phyloP scores from a whole-genome alignment of 306 rosid genomes.

The Sindora glabra region DNA sequence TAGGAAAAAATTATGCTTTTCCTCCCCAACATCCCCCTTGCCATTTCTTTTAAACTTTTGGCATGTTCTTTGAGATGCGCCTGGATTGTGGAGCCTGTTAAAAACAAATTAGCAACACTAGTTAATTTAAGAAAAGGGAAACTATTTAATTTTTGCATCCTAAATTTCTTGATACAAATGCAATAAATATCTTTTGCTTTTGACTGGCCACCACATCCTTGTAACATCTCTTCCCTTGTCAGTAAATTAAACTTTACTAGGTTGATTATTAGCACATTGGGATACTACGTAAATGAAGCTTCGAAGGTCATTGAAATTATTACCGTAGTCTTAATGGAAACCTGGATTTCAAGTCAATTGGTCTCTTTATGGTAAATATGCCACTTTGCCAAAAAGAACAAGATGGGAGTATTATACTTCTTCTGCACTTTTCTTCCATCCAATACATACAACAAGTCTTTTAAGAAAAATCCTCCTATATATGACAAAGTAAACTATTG shows the following conservation, averaged over 20 bases:
- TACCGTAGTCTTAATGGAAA: background rate
- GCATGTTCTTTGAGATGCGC: background rate
- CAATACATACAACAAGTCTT: background rate
- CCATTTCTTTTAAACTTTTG: background rate
- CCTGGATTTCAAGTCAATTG: background rate
- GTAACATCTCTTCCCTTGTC: background rate
- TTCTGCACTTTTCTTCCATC: no score
- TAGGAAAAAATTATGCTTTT: no score
- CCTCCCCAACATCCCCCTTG: background rate
- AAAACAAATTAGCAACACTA: no score
- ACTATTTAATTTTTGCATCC: no score
- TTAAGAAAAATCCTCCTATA: background rate
- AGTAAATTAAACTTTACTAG: background rate
- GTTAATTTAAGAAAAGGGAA: no score
- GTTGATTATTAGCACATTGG: background rate
- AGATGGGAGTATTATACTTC: background rate
- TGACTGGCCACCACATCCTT: background rate
- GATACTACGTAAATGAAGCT: background rate
- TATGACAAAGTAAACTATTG: background rate
- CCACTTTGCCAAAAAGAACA: background rate
- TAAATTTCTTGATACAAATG: no score
- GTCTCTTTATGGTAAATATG: background rate
- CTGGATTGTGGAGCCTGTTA: conserved; percentile 2
- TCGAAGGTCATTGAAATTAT: background rate
- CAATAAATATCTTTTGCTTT: background rate